Percentiles rank a stretch among this genome's conserved stretches.
Evolutionary conservation across 257 asterid species (phyloP).

Genomic region (Mitragyna speciosa): DNA sequence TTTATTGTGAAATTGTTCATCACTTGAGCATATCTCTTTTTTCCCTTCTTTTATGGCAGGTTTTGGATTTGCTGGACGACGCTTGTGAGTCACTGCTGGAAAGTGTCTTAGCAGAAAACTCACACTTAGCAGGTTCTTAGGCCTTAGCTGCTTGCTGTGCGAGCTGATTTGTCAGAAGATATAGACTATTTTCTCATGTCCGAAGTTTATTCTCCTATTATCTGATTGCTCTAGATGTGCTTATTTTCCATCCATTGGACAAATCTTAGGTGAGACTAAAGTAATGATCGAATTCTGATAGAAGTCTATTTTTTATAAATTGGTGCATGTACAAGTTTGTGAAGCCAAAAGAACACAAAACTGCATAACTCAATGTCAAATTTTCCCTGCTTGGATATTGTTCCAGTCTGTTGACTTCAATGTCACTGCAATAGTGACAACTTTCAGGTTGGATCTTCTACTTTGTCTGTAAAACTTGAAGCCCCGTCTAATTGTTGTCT

Average conservation of each 20-base stretch:
- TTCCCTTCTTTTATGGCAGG: slow-evolving; percentile 50
- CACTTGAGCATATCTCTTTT: too few relatives aligned
- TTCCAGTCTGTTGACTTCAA: not conserved
- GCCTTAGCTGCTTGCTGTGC: too few relatives aligned
- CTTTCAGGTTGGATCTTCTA: too few relatives aligned
- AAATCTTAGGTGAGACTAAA: not conserved
- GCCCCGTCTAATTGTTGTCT: too few relatives aligned
- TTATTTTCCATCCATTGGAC: not conserved
- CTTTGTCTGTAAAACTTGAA: too few relatives aligned
- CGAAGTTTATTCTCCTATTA: too few relatives aligned
- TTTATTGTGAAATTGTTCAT: not conserved
- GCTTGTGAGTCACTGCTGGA: slow-evolving; percentile 77
- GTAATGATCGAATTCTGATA: not conserved
- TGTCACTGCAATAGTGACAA: too few relatives aligned
- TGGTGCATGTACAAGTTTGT: not conserved
- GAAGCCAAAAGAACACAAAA: not conserved
- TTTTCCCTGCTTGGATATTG: not conserved
- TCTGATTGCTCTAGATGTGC: too few relatives aligned
- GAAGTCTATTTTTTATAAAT: not conserved
- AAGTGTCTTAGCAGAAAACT: slow-evolving; percentile 37
- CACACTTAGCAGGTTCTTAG: slow-evolving; percentile 25
- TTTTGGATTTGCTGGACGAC: slow-evolving; percentile 84
- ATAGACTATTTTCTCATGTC: too few relatives aligned
- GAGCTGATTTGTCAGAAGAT: too few relatives aligned
- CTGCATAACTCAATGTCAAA: not conserved